Evolutionary conservation across 768 basidiomycete species (phyloP).

Genomic region (Podaxis rugospora): DNA sequence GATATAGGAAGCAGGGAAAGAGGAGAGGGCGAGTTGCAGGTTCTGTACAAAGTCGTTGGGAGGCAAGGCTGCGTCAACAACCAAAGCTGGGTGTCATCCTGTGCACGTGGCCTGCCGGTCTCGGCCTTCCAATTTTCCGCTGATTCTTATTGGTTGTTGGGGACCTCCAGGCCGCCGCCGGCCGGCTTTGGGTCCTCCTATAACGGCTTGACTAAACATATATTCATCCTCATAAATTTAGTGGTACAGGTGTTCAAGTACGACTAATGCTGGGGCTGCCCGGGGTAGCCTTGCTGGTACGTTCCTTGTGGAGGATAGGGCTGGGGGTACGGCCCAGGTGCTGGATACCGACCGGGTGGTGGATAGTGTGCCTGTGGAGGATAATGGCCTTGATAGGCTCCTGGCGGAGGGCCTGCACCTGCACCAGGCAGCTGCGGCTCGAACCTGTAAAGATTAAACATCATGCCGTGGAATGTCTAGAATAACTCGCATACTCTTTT

Average conservation of each 20-base stretch:
- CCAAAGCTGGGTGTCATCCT: conserved; percentile 21
- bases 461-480: neutral
- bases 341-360: no score
- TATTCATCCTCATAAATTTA: neutral
- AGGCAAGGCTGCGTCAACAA: conserved; percentile 32
- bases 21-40: conserved; percentile 23
- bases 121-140: neutral
- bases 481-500: conserved; percentile 43
- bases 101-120: conserved; percentile 25
- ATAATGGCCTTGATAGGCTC: conserved; percentile 6
- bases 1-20: conserved; percentile 18
- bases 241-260: neutral
- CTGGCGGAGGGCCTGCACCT: neutral
- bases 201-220: neutral
- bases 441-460: conserved; percentile 16
- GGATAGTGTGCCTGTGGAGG: conserved; percentile 12
- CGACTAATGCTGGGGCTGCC: neutral
- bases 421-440: conserved; percentile 16
- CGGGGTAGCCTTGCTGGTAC: conserved; percentile 5
- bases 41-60: conserved; percentile 27
- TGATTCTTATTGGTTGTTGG: conserved; percentile 2
- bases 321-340: neutral
- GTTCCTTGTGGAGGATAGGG: conserved; percentile 2
- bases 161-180: neutral
- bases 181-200: neutral